Evolutionary conservation across 495 filamentous ascomycete species (phyloP).

Genomic region (Polyplosphaeria fusca): DNA sequence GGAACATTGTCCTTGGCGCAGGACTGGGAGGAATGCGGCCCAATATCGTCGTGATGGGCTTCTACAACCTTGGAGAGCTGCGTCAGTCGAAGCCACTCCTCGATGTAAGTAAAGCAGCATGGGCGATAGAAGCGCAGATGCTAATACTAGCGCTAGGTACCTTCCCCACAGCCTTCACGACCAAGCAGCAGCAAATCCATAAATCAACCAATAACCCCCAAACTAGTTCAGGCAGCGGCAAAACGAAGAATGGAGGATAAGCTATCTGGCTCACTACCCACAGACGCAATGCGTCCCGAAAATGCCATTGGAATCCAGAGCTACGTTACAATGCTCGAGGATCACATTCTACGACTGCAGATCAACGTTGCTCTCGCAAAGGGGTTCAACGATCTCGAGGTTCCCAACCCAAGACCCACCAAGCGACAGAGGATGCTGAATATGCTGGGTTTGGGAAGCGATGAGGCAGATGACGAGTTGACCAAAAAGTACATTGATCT

Average conservation of each 20-base stretch:
- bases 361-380: conserved; percentile 85
- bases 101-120: too few relatives aligned
- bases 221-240: conserved; percentile 15
- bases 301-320: conserved; percentile 60
- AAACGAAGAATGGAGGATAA: conserved; percentile 40
- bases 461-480: conserved; percentile 49
- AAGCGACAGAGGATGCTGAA: conserved; percentile 12
- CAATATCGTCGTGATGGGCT: conserved; percentile 76
- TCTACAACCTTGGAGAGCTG: conserved; percentile 72
- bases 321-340: conserved; percentile 82
- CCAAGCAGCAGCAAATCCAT: conserved; percentile 19
- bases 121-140: too few relatives aligned
- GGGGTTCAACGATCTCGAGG: conserved; percentile 73
- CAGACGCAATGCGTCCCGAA: conserved; percentile 58
- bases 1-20: conserved; percentile 76
- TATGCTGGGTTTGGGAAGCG: conserved; percentile 6
- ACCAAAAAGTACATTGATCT: conserved; percentile 80
- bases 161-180: conserved; percentile 31
- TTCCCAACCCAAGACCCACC: conserved; percentile 48
- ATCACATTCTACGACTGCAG: conserved; percentile 70
- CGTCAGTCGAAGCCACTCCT: conserved; percentile 54
- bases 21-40: conserved; percentile 88
- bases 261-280: conserved; percentile 55
- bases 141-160: too few relatives aligned
- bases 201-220: conserved; percentile 5